phyloP scores from a whole-genome alignment of 495 filamentous ascomycete genomes.

The Podospora tetraspora region DNA sequence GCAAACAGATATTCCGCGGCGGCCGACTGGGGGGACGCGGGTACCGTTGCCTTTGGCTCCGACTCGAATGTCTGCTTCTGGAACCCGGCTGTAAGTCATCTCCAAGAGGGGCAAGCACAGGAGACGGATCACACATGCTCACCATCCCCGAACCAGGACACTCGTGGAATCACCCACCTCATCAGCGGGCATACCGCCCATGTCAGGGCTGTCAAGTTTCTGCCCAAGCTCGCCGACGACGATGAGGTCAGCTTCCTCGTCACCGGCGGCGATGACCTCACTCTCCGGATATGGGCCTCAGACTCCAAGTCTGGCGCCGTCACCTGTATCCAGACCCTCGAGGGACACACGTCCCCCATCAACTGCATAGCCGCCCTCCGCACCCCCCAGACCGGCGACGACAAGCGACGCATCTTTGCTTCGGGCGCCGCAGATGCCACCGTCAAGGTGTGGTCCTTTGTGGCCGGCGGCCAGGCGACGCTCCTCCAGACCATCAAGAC shows the following conservation, averaged over 20 bases:
- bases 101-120: background rate
- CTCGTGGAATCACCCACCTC: constrained; percentile 59
- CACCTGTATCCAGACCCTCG: constrained; percentile 43
- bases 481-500: constrained; percentile 68
- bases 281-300: constrained; percentile 67
- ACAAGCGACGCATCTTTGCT: constrained; percentile 47
- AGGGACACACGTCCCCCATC: constrained; percentile 66
- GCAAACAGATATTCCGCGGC: constrained; percentile 85
- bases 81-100: constrained; percentile 65
- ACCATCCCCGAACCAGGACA: constrained; percentile 32
- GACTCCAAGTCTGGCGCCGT: constrained; percentile 23
- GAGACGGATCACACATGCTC: background rate
- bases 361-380: constrained; percentile 66
- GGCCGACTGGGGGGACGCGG: constrained; percentile 78
- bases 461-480: constrained; percentile 35
- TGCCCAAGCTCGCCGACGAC: constrained; percentile 46
- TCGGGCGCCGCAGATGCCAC: constrained; percentile 77
- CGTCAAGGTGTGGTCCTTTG: constrained; percentile 69
- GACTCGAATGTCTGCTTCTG: constrained; percentile 85
- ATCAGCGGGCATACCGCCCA: constrained; percentile 76
- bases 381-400: constrained; percentile 26
- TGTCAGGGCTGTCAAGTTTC: constrained; percentile 81
- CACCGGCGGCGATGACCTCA: constrained; percentile 78
- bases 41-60: constrained; percentile 81
- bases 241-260: constrained; percentile 53